A percentile compares a stretch with the other conserved stretches of the same genome.
These are phyloP conservation scores for Wickerhamiella musiphila DNA, from an alignment of 805 yeast species.

Conservation along the genomic window DNA sequence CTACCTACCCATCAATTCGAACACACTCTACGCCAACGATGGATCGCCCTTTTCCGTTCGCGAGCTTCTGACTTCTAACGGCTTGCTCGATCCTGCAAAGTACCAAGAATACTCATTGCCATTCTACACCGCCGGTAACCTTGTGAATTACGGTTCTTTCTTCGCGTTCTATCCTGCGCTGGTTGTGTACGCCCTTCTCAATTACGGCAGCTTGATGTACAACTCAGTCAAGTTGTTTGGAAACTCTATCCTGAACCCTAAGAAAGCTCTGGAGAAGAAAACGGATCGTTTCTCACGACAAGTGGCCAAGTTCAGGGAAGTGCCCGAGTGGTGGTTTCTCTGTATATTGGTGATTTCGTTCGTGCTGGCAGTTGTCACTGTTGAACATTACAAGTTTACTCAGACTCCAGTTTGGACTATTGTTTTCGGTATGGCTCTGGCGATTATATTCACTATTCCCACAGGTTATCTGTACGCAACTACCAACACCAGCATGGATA, in stretches of 20 bases:
- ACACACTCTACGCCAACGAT: conserved; percentile 24
- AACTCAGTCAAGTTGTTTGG: conserved; percentile 6
- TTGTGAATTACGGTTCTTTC: conserved; percentile 39
- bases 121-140: conserved; percentile 44
- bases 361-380: conserved; percentile 29
- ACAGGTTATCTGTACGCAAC: conserved; percentile 42
- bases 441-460: conserved; percentile 39
- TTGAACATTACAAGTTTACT: conserved; percentile 20
- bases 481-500: conserved; percentile 40
- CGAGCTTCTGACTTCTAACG: conserved; percentile 28
- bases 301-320: conserved; percentile 41
- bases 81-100: conserved; percentile 28
- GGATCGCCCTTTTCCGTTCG: conserved; percentile 29
- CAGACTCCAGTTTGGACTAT: conserved; percentile 47
- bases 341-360: conserved; percentile 27
- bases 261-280: conserved; percentile 19
- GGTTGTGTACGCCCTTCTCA: conserved; percentile 30
- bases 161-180: conserved; percentile 40
- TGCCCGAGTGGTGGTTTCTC: conserved; percentile 60
- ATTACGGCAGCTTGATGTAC: conserved; percentile 23
- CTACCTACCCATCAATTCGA: conserved; percentile 37
- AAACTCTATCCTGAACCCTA: conserved; percentile 7
- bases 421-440: conserved; percentile 35
- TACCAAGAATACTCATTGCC: conserved; percentile 47
- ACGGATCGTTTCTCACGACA: conserved; percentile 41